phyloP scores from a whole-genome alignment of 129 eudicot genomes.

The Solidago caesia region DNA sequence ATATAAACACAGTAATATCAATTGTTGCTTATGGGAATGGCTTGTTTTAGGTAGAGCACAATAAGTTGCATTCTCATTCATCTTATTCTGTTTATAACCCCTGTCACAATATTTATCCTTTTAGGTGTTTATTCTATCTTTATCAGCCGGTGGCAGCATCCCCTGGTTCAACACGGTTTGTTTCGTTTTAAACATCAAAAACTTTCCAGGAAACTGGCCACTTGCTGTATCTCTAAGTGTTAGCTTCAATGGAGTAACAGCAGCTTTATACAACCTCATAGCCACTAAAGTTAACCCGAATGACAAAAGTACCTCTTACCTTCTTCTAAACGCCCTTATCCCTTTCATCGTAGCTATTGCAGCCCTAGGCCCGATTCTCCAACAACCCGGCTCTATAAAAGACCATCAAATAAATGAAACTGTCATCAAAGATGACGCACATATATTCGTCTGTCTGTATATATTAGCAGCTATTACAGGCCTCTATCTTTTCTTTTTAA shows the following conservation, averaged over 20 bases:
- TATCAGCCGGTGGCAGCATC: conserved; percentile 67
- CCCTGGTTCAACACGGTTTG: conserved; percentile 85
- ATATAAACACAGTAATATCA: too few species aligned
- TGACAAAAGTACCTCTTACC: conserved; percentile 40
- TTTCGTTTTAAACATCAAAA: conserved; percentile 52
- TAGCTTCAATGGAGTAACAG: conserved; percentile 75
- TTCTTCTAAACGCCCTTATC: conserved; percentile 58
- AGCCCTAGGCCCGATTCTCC: conserved; percentile 42
- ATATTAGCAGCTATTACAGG: conserved; percentile 53
- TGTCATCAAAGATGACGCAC: conserved; percentile 34
- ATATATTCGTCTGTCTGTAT: conserved; percentile 41
- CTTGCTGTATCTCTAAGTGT: conserved; percentile 63
- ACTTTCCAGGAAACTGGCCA: conserved; percentile 52
- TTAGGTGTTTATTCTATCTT: conserved; percentile 53
- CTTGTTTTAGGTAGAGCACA: neutral
- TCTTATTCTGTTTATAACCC: neutral
- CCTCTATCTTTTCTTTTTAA: conserved; percentile 53
- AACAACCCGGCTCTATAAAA: conserved; percentile 32
- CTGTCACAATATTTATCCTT: neutral
- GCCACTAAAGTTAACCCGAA: conserved; percentile 48
- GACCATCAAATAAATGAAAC: conserved; percentile 30
- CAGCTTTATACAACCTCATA: conserved; percentile 60
- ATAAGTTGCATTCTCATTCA: conserved; percentile 1
- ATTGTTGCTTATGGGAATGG: too few species aligned
- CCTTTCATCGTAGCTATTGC: conserved; percentile 49